A percentile compares a stretch with the other conserved stretches of the same genome.
phyloP scores from a whole-genome alignment of 106 monocot species.

The Apostasia ramifera region DNA sequence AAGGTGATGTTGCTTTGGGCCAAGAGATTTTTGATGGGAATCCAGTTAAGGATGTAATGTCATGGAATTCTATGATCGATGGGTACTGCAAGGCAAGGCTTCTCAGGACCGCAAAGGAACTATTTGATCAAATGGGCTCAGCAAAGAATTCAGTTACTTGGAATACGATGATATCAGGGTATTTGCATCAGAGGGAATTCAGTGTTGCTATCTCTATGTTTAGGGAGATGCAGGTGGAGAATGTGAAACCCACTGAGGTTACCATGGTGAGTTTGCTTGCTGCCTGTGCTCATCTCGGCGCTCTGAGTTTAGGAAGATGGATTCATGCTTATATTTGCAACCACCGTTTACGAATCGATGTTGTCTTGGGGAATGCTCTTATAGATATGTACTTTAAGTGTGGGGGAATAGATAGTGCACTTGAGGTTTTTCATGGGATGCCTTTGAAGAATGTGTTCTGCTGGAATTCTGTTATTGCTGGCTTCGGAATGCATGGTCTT shows the following conservation, averaged over 20 bases:
- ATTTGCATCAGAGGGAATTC: constrained; percentile 44
- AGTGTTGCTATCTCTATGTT: constrained; percentile 23
- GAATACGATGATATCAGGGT: constrained; percentile 55
- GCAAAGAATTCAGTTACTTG: constrained; percentile 44
- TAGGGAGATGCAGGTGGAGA: constrained; percentile 35
- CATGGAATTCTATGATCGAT: constrained; percentile 58
- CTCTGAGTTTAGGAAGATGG: constrained; percentile 46
- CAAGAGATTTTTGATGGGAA: constrained; percentile 35
- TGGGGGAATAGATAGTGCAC: constrained; percentile 33
- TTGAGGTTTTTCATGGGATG: constrained; percentile 29
- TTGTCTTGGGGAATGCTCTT: constrained; percentile 53
- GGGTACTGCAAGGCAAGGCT: constrained; percentile 51
- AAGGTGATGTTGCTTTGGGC: constrained; percentile 17
- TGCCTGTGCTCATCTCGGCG: constrained; percentile 47
- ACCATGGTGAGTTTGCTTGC: constrained; percentile 55
- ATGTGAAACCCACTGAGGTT: constrained; percentile 32
- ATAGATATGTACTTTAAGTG: constrained; percentile 66
- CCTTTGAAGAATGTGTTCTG: constrained; percentile 44
- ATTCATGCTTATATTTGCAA: constrained; percentile 39
- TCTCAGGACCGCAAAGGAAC: constrained; percentile 16
- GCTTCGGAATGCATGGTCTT: constrained; percentile 47
- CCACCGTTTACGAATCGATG: constrained; percentile 31
- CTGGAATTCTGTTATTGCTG: constrained; percentile 57
- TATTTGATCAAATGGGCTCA: constrained; percentile 39
- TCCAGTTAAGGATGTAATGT: constrained; percentile 38